phyloP scores from a whole-genome alignment of 441 rosid genomes.

The Macaranga tanarius region DNA sequence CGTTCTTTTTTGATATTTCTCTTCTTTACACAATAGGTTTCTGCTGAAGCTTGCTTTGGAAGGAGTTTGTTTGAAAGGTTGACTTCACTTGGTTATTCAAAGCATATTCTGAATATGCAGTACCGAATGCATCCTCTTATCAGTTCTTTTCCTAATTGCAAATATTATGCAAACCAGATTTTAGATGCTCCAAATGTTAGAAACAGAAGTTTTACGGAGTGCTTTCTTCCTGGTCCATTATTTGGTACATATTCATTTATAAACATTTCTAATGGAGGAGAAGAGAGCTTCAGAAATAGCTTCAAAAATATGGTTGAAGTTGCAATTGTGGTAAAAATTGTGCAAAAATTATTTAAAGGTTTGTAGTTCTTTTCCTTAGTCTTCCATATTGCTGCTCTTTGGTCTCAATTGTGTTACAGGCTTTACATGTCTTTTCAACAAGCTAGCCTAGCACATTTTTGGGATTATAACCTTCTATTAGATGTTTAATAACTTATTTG shows the following conservation, averaged over 20 bases:
- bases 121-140: conserved; percentile 31
- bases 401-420: background rate
- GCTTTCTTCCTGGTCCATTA: conserved; percentile 34
- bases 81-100: conserved; percentile 4
- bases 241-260: conserved; percentile 52
- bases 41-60: conserved; percentile 21
- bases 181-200: conserved; percentile 35
- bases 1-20: background rate
- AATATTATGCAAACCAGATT: conserved; percentile 37
- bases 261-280: conserved; percentile 41
- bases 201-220: conserved; percentile 21
- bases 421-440: too few species aligned
- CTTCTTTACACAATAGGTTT: background rate
- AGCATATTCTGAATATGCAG: conserved; percentile 24
- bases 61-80: conserved; percentile 28
- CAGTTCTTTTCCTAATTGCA: conserved; percentile 36
- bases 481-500: background rate
- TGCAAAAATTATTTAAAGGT: conserved; percentile 37
- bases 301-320: conserved; percentile 46
- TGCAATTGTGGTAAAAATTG: conserved; percentile 33
- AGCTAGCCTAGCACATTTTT: background rate
- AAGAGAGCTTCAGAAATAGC: conserved; percentile 35
- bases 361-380: background rate
- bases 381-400: background rate
- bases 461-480: background rate